Evolutionary conservation across 164 flowering plant species (phyloP).

Genomic region (Vitis labrusca): DNA sequence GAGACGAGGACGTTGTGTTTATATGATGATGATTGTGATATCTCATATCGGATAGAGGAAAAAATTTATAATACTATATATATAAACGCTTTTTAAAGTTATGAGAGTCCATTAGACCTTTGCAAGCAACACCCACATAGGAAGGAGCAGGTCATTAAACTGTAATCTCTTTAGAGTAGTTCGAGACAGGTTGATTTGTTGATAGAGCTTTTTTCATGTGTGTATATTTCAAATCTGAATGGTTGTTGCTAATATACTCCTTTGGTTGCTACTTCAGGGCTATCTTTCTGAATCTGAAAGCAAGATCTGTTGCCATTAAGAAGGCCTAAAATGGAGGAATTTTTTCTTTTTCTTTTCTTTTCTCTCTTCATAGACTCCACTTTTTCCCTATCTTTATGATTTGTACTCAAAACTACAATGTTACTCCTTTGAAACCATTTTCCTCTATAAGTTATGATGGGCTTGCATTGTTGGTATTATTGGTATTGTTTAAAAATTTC

Average conservation of each 20-base stretch:
- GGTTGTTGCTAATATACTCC: not conserved
- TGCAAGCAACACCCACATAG: too few relatives aligned
- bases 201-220: not conserved
- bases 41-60: too few relatives aligned
- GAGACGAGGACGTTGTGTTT: too few relatives aligned
- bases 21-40: too few relatives aligned
- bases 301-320: constrained; percentile 52
- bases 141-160: too few relatives aligned
- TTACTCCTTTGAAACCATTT: not conserved
- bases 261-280: constrained; percentile 36
- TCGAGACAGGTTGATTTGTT: not conserved
- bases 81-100: too few relatives aligned
- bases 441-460: not conserved
- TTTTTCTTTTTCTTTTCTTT: not conserved
- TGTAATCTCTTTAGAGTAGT: too few relatives aligned
- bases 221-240: not conserved
- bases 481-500: too few relatives aligned
- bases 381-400: too few relatives aligned
- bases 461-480: not conserved
- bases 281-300: constrained; percentile 67
- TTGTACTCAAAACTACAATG: not conserved
- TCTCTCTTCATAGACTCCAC: too few relatives aligned
- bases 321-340: constrained; percentile 31
- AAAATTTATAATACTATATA: too few relatives aligned
- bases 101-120: too few relatives aligned